Percentiles rank a stretch among this genome's conserved stretches.
Conservation (phyloP, 805 yeast genomes). For the Candida parachauliodes region DNA sequence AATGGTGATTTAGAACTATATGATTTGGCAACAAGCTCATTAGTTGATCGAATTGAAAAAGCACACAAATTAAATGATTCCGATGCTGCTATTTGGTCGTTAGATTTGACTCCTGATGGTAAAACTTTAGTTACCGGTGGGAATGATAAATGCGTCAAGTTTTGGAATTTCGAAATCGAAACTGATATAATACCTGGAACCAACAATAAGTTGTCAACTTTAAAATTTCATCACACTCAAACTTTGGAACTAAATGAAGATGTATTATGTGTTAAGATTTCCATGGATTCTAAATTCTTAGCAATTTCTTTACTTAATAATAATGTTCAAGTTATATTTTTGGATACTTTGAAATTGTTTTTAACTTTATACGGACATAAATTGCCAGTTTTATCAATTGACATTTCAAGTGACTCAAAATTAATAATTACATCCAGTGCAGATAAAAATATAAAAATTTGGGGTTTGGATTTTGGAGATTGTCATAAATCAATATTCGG, state of each 20-base stretch:
- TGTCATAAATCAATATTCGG: constrained; percentile 96
- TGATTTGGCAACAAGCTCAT: constrained; percentile 79
- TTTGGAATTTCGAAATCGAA: constrained; percentile 79
- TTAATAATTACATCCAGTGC: constrained; percentile 90
- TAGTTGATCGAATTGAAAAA: constrained; percentile 59
- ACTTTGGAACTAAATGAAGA: constrained; percentile 87
- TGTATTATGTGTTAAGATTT: constrained; percentile 70
- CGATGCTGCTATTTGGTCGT: constrained; percentile 65
- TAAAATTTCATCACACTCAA: constrained; percentile 68
- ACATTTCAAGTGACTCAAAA: constrained; percentile 85
- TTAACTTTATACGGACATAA: constrained; percentile 93
- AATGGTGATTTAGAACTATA: constrained; percentile 79
- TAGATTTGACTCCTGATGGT: constrained; percentile 85
- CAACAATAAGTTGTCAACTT: constrained; percentile 40
- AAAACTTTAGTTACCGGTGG: constrained; percentile 85
- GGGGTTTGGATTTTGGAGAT: constrained; percentile 99
- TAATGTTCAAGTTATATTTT: constrained; percentile 91
- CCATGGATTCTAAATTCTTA: constrained; percentile 72
- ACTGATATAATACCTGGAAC: constrained; percentile 73
- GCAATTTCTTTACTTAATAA: constrained; percentile 87
- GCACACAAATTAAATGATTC: constrained; percentile 52
- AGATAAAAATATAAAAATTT: constrained; percentile 92
- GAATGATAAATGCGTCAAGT: constrained; percentile 84
- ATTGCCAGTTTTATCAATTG: constrained; percentile 89
- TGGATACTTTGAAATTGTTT: constrained; percentile 82